Percentiles rank a stretch among this genome's conserved stretches.
Evolutionary conservation across 164 flowering plant species (phyloP).

Genomic region (Hamamelis virginiana): DNA sequence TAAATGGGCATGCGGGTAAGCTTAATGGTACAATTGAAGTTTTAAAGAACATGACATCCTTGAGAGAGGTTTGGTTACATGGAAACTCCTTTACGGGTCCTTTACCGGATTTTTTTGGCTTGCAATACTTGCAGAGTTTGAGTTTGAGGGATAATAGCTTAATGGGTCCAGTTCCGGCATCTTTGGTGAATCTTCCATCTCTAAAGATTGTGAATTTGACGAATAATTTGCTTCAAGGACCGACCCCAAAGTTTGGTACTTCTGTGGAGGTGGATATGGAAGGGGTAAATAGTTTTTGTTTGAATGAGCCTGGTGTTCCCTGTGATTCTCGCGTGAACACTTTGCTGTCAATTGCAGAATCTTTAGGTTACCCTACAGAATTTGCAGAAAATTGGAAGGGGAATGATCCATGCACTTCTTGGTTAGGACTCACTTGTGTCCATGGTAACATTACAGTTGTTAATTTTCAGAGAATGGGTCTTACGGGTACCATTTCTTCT

Average conservation of each 20-base stretch:
- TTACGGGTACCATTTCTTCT: slow-evolving; percentile 72
- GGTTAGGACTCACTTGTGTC: slow-evolving; percentile 59
- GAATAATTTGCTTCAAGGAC: slow-evolving; percentile 61
- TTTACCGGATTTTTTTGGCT: slow-evolving; percentile 48
- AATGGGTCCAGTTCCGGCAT: slow-evolving; percentile 55
- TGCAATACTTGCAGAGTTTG: slow-evolving; percentile 24
- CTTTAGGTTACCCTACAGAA: slow-evolving; percentile 52
- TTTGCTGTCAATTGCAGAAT: slow-evolving; percentile 35
- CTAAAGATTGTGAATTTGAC: slow-evolving; percentile 50
- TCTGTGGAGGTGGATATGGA: slow-evolving; percentile 30
- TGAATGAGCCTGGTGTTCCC: slow-evolving; percentile 33
- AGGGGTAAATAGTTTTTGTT: slow-evolving; percentile 50
- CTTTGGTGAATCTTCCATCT: slow-evolving; percentile 26
- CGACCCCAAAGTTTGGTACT: slow-evolving; percentile 34
- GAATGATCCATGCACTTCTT: slow-evolving; percentile 68
- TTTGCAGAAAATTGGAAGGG: slow-evolving; percentile 76
- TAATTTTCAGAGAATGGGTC: slow-evolving; percentile 50
- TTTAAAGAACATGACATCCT: slow-evolving; percentile 45
- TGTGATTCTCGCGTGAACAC: slow-evolving; percentile 45
- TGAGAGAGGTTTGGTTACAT: slow-evolving; percentile 46
- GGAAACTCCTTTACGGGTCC: slow-evolving; percentile 53
- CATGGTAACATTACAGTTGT: slow-evolving; percentile 40
- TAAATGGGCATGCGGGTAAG: slow-evolving; percentile 31
- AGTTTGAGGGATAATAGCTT: slow-evolving; percentile 53
- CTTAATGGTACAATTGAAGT: slow-evolving; percentile 46